A percentile compares a stretch with the other conserved stretches of the same genome.
These are phyloP conservation scores for Globisporangium parvum DNA, from an alignment of 352 stramenopile species.

Conservation along the genomic window DNA sequence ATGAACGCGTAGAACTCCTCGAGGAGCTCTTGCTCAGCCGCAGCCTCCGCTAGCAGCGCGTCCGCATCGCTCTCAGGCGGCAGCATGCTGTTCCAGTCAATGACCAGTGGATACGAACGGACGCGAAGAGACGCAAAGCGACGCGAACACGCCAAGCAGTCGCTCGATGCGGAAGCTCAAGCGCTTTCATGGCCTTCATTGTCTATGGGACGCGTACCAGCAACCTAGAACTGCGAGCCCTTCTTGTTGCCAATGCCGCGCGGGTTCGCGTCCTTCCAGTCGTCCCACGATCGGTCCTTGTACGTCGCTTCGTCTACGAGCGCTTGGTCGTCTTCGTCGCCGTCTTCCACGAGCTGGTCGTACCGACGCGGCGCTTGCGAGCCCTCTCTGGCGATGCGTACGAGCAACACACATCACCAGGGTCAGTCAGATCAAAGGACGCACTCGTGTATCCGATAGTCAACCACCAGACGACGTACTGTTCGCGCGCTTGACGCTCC, in stretches of 20 bases:
- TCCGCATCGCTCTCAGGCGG: slow-evolving; percentile 1
- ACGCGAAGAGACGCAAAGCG: background rate
- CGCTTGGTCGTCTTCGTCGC: slow-evolving; percentile 91
- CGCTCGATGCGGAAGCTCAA: no score
- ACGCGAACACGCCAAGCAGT: no score
- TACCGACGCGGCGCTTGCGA: slow-evolving; percentile 75
- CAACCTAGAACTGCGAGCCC: slow-evolving; percentile 88
- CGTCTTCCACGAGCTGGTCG: slow-evolving; percentile 92
- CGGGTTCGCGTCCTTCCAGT: slow-evolving; percentile 96
- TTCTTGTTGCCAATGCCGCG: slow-evolving; percentile 96
- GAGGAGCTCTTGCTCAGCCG: slow-evolving; percentile 30
- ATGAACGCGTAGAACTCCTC: slow-evolving; percentile 57
- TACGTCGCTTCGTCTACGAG: slow-evolving; percentile 91
- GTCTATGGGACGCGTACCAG: slow-evolving; percentile 1
- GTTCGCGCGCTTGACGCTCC: slow-evolving; percentile 75
- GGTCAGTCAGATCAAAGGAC: background rate
- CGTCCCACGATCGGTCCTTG: slow-evolving; percentile 94
- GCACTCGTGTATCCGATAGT: background rate
- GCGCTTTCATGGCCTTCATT: no score
- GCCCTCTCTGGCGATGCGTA: slow-evolving; percentile 44
- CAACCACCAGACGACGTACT: slow-evolving; percentile 26
- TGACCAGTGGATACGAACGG: background rate
- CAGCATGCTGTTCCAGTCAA: background rate
- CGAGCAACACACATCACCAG: slow-evolving; percentile 3
- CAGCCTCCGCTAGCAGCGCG: slow-evolving; percentile 12